Percentiles rank a stretch among this genome's conserved stretches.
phyloP scores from a whole-genome alignment of 768 basidiomycete species.

The Panellus pusillus region DNA sequence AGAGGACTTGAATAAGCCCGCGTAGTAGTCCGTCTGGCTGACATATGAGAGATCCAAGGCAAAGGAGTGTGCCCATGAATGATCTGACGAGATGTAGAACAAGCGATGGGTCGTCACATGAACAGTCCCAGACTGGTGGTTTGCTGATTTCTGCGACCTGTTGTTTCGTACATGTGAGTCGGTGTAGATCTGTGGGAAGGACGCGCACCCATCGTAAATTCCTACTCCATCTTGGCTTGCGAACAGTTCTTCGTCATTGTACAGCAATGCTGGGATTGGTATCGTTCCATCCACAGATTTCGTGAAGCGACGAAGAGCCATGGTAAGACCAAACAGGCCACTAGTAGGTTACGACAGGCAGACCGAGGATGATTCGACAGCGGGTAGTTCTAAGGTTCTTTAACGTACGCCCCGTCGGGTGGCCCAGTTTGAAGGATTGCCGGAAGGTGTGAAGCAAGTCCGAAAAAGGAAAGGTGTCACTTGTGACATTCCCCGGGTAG shows the following conservation, averaged over 20 bases:
- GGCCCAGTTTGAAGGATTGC: too few species aligned
- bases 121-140: conserved; percentile 73
- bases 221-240: conserved; percentile 79
- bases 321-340: conserved; percentile 21
- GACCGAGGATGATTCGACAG: too few species aligned
- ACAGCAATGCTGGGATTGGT: conserved; percentile 73
- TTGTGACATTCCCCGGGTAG: conserved; percentile 1
- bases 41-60: conserved; percentile 64
- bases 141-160: conserved; percentile 74
- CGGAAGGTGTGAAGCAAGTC: conserved; percentile 3
- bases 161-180: conserved; percentile 23
- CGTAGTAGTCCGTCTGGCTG: conserved; percentile 81
- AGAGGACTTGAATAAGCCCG: conserved; percentile 86
- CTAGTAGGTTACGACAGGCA: too few species aligned
- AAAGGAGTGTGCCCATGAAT: conserved; percentile 59
- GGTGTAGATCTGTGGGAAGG: conserved; percentile 6
- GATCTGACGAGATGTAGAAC: conserved; percentile 68
- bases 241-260: conserved; percentile 76
- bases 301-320: conserved; percentile 59
- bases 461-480: background rate
- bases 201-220: conserved; percentile 85
- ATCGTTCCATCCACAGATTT: conserved; percentile 70
- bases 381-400: too few species aligned
- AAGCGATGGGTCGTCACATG: conserved; percentile 82
- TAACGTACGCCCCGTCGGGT: too few species aligned